Conservation (phyloP, 2,329 filamentous ascomycete genomes). For the Nemania sp. region DNA sequence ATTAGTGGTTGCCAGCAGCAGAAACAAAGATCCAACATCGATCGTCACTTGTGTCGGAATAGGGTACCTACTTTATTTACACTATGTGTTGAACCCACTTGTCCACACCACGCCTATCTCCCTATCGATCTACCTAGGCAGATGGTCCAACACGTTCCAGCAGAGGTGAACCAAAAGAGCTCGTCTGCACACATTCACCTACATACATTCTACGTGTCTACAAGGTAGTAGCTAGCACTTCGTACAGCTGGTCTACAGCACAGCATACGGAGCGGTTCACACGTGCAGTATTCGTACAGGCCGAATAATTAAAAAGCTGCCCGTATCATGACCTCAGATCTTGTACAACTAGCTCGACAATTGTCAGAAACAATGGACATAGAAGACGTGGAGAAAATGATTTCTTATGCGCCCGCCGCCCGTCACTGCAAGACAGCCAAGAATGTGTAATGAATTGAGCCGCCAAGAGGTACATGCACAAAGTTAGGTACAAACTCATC, state of each 20-base stretch:
- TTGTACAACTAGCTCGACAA: background rate
- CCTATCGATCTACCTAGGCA: background rate
- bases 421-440: background rate
- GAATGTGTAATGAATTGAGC: too few species aligned
- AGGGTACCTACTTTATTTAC: too few species aligned
- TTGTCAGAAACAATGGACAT: background rate
- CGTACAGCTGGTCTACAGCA: background rate
- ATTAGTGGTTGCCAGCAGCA: slow-evolving; percentile 8
- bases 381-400: background rate
- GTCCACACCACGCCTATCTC: too few species aligned
- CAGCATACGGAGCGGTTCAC: background rate
- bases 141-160: background rate
- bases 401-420: background rate
- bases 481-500: too few species aligned
- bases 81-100: too few species aligned
- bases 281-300: background rate
- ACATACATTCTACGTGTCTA: background rate
- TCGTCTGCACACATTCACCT: background rate
- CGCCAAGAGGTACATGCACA: too few species aligned
- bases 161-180: background rate
- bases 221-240: background rate
- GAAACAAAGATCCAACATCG: slow-evolving; percentile 6
- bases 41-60: slow-evolving; percentile 2
- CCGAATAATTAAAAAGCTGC: background rate
- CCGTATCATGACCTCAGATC: background rate